Base-by-base conservation (phyloP, 2,329 filamentous ascomycete genomes). In the Xylaria sp. region DNA sequence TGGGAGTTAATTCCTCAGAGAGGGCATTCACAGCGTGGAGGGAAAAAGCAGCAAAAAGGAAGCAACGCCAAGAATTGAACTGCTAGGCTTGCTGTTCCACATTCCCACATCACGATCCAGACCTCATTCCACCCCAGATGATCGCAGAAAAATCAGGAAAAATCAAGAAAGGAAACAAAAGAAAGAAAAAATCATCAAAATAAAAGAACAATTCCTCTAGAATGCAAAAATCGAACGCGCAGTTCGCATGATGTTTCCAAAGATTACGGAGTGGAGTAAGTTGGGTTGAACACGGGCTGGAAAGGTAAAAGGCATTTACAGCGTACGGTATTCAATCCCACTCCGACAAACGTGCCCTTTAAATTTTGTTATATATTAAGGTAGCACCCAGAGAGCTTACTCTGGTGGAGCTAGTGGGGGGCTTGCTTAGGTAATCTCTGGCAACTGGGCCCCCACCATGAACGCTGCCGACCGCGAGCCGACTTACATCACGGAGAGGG, bases 161-260 rank as follows among this genome's bases (percentile, higher is more conserved):
- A n/a, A 15, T 12, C 9, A 11, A 1, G 15, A 2, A 14, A 19
- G 21, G 5, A 8, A 14, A 33, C 4, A 38, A 19, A 19, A 7
- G n/a, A 28, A 40, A 33, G 31, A 51, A 45, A 17, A 37, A 57
- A 19, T 17, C n/a, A n/a, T n/a, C n/a, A 35, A 43, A 21, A 21
- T 35, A 45, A 47, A 21, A 33, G 11, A 35, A 55, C 43, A 52
- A 50, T 21, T 2, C 12, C 51, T 19, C 17, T 23, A 19, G 14
- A 5, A 1, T 17, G 21, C 57, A 72, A 71, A 74, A 77, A 73
- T 81, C 77, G 79, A 81, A 81, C 73, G 75, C 72, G 73, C 71
- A 63, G 58, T 62, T 72, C 75, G 76, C 64, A 67, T 59, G 73
- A 62, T 50, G 28, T 57, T 68, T 69, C 67, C 67, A 69, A 69